Evolutionary conservation across 2,329 filamentous ascomycete genomes (phyloP).

Genomic region (Monosporascus sp.): DNA sequence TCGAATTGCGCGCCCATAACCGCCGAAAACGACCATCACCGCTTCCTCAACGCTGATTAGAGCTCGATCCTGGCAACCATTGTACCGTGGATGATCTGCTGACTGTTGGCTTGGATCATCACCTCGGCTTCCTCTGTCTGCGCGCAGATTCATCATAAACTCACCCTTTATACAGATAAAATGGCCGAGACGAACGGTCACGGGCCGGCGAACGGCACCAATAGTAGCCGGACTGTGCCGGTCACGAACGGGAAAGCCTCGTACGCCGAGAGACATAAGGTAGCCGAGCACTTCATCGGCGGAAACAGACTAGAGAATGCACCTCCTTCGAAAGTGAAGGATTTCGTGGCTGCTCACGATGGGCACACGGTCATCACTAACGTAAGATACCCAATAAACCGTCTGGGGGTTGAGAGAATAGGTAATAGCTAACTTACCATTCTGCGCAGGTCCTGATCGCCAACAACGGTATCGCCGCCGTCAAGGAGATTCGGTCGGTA

Average conservation of each 20-base stretch:
- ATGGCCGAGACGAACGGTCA: slow-evolving; percentile 21
- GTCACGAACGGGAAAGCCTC: slow-evolving; percentile 55
- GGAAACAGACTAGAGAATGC: slow-evolving; percentile 84
- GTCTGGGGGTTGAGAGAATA: background rate
- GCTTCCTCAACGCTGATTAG: too few relatives aligned
- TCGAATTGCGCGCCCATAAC: background rate
- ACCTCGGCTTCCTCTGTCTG: too few relatives aligned
- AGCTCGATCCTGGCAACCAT: too few relatives aligned
- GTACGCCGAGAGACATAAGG: slow-evolving; percentile 73
- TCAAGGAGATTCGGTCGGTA: slow-evolving; percentile 98
- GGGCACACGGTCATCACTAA: slow-evolving; percentile 98
- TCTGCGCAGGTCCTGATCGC: slow-evolving; percentile 80
- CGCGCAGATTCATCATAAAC: background rate
- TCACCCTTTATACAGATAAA: slow-evolving; percentile 5
- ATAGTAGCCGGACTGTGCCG: slow-evolving; percentile 44
- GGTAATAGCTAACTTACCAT: slow-evolving; percentile 2
- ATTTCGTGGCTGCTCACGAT: slow-evolving; percentile 84
- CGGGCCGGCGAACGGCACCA: slow-evolving; percentile 34
- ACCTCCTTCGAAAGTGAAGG: slow-evolving; percentile 81
- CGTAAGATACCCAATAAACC: slow-evolving; percentile 49
- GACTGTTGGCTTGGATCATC: too few relatives aligned
- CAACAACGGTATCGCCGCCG: slow-evolving; percentile 98
- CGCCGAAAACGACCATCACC: too few relatives aligned
- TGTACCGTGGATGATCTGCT: too few relatives aligned
- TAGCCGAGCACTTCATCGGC: slow-evolving; percentile 93